These are phyloP conservation scores for Aspergillus versicolor DNA, from an alignment of 2,329 filamentous ascomycete species.

Conservation along the genomic window DNA sequence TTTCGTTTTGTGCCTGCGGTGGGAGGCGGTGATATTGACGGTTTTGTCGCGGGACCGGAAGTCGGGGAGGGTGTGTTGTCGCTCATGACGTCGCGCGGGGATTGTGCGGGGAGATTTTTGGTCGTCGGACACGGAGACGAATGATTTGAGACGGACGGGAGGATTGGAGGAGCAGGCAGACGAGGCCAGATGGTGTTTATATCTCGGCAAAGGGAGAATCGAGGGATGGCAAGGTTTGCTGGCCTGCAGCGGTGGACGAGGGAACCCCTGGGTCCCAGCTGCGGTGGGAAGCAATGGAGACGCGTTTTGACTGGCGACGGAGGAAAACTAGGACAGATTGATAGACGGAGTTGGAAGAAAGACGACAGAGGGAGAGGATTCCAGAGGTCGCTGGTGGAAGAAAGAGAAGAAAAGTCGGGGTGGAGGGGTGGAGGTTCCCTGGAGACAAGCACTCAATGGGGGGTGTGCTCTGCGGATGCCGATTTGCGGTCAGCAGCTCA, in stretches of 20 bases:
- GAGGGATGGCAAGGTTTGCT: conserved; percentile 20
- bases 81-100: conserved; percentile 25
- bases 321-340: background rate
- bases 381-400: background rate
- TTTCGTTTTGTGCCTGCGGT: conserved; percentile 57
- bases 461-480: background rate
- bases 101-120: background rate
- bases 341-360: background rate
- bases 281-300: conserved; percentile 19
- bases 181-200: no score
- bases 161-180: conserved; percentile 13
- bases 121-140: background rate
- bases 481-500: background rate
- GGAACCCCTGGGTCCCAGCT: conserved; percentile 27
- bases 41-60: conserved; percentile 29
- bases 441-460: background rate
- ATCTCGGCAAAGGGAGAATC: conserved; percentile 12
- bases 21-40: conserved; percentile 27
- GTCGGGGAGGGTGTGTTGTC: conserved; percentile 37
- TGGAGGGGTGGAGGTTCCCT: background rate
- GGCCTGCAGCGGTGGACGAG: conserved; percentile 25
- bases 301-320: conserved; percentile 10
- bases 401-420: background rate
- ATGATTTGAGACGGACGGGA: background rate
- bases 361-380: background rate